Evolutionary conservation across 768 basidiomycete species (phyloP).

Genomic region (Rhodosporidiobolus odoratus): DNA sequence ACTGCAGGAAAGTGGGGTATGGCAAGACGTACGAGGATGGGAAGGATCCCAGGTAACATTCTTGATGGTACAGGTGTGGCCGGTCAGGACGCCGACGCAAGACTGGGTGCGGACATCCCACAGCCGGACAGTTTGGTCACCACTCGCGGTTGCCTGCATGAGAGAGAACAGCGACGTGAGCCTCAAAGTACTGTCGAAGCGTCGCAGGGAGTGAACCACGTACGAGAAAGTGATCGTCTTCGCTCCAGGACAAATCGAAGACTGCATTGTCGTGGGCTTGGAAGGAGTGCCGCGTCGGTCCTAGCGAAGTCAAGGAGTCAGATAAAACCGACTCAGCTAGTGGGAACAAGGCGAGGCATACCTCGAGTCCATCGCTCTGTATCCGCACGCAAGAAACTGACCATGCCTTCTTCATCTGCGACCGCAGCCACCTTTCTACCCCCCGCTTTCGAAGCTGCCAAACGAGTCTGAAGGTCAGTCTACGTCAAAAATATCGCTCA

Average conservation of each 20-base stretch:
- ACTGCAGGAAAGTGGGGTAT: neutral
- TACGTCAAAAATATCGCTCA: accelerated
- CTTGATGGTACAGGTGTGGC: constrained; percentile 43
- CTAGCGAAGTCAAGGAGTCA: neutral
- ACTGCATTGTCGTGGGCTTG: constrained; percentile 44
- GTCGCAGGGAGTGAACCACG: neutral
- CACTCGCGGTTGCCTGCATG: constrained; percentile 42
- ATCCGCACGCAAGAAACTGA: constrained; percentile 40
- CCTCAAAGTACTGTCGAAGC: neutral
- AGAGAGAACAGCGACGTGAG: no score
- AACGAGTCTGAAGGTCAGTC: neutral
- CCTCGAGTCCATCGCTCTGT: constrained; percentile 31
- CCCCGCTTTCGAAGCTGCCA: constrained; percentile 37
- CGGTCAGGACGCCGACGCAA: constrained; percentile 30
- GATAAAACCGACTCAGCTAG: neutral
- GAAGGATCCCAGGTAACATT: constrained; percentile 42
- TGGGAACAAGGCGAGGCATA: neutral
- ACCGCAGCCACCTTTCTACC: constrained; percentile 39
- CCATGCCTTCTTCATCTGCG: constrained; percentile 41
- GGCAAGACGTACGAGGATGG: constrained; percentile 35
- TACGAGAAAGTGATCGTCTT: constrained; percentile 40
- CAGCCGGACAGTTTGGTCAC: constrained; percentile 41
- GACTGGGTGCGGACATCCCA: constrained; percentile 38
- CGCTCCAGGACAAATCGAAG: constrained; percentile 44
- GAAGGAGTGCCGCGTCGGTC: constrained; percentile 22